Percentiles rank a stretch among this genome's conserved stretches.
Conservation (phyloP, 352 stramenopile genomes). For the Globisporangium irregulare region DNA sequence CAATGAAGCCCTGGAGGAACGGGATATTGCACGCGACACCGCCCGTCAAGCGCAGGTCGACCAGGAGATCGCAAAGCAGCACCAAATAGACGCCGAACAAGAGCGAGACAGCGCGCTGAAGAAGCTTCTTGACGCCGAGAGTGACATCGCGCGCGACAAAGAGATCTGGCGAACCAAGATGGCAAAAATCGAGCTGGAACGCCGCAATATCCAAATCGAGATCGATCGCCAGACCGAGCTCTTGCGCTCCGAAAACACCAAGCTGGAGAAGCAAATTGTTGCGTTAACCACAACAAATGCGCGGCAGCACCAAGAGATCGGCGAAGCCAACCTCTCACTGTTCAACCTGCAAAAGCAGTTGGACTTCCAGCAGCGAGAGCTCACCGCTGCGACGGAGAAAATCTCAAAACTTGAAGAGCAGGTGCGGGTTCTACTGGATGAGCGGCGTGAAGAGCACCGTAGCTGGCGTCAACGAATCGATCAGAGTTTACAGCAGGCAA, state of each 20-base stretch:
- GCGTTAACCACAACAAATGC: constrained; percentile 18
- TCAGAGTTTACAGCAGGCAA: constrained; percentile 29
- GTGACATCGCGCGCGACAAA: constrained; percentile 36
- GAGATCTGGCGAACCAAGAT: constrained; percentile 43
- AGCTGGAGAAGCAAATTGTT: constrained; percentile 32
- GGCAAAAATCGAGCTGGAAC: constrained; percentile 40
- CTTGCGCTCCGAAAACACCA: constrained; percentile 36
- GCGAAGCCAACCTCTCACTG: constrained; percentile 18
- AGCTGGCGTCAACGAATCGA: constrained; percentile 29
- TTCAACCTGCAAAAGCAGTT: constrained; percentile 30
- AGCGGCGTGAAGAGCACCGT: constrained; percentile 32
- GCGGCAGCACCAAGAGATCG: constrained; percentile 30
- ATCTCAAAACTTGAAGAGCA: constrained; percentile 27
- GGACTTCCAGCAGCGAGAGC: constrained; percentile 23
- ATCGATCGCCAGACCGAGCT: constrained; percentile 52
- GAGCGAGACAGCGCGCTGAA: constrained; percentile 40
- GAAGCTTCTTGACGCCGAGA: constrained; percentile 30
- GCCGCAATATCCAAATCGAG: constrained; percentile 58
- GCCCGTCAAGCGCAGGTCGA: constrained; percentile 46
- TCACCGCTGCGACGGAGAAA: constrained; percentile 12
- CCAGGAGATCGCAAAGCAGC: constrained; percentile 43
- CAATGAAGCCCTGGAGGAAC: constrained; percentile 49
- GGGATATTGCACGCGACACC: constrained; percentile 37
- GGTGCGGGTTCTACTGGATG: constrained; percentile 33
- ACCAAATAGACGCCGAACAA: constrained; percentile 37